These are phyloP conservation scores for Phytophthora constricta DNA, from an alignment of 352 stramenopile species.

Conservation along the genomic window DNA sequence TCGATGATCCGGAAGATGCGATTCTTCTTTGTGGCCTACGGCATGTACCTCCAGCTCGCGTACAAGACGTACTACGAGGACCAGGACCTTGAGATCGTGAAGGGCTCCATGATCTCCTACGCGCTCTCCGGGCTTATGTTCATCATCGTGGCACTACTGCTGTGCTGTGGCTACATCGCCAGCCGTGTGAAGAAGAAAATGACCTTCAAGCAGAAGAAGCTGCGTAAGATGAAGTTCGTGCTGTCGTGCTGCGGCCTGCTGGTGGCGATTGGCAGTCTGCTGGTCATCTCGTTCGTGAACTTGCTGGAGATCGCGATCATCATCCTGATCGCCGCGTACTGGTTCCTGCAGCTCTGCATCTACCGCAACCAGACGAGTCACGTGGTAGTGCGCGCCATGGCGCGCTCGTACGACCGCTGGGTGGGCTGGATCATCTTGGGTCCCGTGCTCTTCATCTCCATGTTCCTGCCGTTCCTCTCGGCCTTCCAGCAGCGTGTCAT, in stretches of 20 bases:
- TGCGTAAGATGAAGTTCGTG: constrained; percentile 91
- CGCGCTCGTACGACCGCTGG: constrained; percentile 77
- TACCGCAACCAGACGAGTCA: constrained; percentile 81
- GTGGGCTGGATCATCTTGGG: constrained; percentile 91
- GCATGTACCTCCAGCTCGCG: constrained; percentile 79
- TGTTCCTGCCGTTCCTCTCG: constrained; percentile 90
- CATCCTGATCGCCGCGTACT: constrained; percentile 79
- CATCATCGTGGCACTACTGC: constrained; percentile 73
- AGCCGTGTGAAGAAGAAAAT: constrained; percentile 90
- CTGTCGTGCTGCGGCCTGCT: constrained; percentile 75
- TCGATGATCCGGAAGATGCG: constrained; percentile 83
- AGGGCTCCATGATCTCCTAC: constrained; percentile 70
- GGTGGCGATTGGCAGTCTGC: constrained; percentile 58
- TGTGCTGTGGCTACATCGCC: constrained; percentile 85
- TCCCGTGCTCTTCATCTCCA: constrained; percentile 87
- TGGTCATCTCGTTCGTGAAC: constrained; percentile 75
- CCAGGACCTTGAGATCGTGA: constrained; percentile 63
- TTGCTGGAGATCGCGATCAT: constrained; percentile 78
- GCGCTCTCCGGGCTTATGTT: constrained; percentile 72
- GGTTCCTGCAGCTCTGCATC: constrained; percentile 84
- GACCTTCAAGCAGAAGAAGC: constrained; percentile 90
- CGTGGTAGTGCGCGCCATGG: constrained; percentile 80
- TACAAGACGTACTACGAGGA: constrained; percentile 85
- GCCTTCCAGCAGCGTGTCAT: constrained; percentile 90
- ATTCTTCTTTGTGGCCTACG: constrained; percentile 80